Base-by-base conservation (phyloP, 371 early-diverging fungal genomes). In the Circinella umbellata region DNA sequence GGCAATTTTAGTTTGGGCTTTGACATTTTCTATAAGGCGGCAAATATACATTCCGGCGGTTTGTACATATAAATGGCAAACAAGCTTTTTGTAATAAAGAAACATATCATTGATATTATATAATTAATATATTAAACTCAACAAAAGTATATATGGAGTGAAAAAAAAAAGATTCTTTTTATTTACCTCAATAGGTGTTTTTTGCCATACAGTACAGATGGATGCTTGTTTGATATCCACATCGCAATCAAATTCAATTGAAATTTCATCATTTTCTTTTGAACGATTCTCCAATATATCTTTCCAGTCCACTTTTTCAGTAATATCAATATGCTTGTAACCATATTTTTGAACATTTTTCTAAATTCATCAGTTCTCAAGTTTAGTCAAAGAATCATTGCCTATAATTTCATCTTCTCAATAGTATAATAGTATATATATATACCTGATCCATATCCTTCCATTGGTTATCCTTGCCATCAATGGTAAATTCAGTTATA, bases 291-390 rank as follows among this genome's bases (percentile, higher is more conserved):
- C 15, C 46, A 35, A 35, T 39, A 38, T 0, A 47, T 18, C 37
- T 27, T 53, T 42, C 57, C 80, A 78, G 55, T 68, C 64, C 37
- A 69, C 39, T 47, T 73, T 76, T 0, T 82, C 80, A 3, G 82
- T 82, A 18, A 82, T 65, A 72, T 82, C 80, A 37, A 78, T 76
- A 68, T 82, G 79, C 7, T 68, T 64, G 48, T 67, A 76, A 0
- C 80, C 80, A 38, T 73, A 42, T 17, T 71, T 37, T 35, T 57
- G 0, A 27, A 66, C 27, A 14, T 35, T 49, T 49, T 69, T 47
- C 68, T 73, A 46, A 42, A 42, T 42, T 3, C 42, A 42, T 42
- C 42, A 42, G 11, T 1, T n/a, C 42, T 5, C 68, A 46, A 64
- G 54, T 37, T 36, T 35, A 54, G 47, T 47, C 2, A 27, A 17